These are phyloP conservation scores for Neonectria sp. DNA, from an alignment of 2,329 filamentous ascomycete genomes.

Conservation along the genomic window DNA sequence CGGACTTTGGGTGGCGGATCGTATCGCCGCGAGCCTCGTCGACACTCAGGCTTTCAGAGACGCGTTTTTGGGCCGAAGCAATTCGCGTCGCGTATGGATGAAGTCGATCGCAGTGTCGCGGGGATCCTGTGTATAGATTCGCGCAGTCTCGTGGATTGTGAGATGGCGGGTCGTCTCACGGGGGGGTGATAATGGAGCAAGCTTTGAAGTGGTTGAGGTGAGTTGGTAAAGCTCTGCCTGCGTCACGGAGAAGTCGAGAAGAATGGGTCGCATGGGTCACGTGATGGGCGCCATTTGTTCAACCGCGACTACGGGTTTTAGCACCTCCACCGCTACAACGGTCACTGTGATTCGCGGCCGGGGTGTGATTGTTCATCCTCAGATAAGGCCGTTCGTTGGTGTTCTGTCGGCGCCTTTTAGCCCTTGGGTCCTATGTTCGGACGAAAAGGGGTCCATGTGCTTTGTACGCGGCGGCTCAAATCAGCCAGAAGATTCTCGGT, in stretches of 20 bases:
- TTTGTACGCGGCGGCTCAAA: conserved; percentile 1
- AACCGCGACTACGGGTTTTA: conserved; percentile 13
- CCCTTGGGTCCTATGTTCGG: not conserved
- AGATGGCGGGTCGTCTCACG: conserved; percentile 37
- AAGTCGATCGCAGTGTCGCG: conserved; percentile 37
- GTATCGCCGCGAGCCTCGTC: conserved; percentile 39
- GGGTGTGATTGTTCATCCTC: conserved; percentile 26
- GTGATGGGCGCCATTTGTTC: conserved; percentile 44
- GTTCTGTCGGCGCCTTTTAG: not conserved
- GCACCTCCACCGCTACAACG: not conserved
- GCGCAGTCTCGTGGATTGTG: conserved; percentile 31
- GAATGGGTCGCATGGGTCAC: conserved; percentile 50
- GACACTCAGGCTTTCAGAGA: conserved; percentile 38
- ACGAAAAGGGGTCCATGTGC: not conserved
- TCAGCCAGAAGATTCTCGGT: conserved; percentile 43
- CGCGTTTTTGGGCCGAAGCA: conserved; percentile 43
- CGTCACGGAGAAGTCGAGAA: conserved; percentile 46
- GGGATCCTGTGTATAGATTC: conserved; percentile 24
- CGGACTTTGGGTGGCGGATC: conserved; percentile 40
- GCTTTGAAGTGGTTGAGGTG: conserved; percentile 40
- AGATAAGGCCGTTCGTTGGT: conserved; percentile 3
- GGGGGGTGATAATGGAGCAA: conserved; percentile 37
- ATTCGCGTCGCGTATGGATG: conserved; percentile 46
- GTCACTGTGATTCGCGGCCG: conserved; percentile 25
- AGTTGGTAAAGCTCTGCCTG: conserved; percentile 48